Evolutionary conservation across 257 asterid genomes (phyloP), one percentile per base, ranked within the genome.

Genomic region (Solanum infundibuliforme): DNA sequence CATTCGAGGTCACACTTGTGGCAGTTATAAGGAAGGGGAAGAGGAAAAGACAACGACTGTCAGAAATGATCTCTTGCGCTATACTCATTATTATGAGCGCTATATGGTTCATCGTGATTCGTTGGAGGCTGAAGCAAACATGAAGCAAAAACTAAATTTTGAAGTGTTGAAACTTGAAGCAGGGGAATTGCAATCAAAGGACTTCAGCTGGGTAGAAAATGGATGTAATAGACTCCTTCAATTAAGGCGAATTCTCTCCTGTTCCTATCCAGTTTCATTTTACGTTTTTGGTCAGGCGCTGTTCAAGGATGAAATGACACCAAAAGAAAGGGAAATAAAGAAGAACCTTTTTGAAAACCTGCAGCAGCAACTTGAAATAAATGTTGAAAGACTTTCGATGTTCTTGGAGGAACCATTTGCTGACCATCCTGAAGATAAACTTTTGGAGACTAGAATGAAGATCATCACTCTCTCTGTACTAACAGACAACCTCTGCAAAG

Each of bases 281-380:
- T 94, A 83, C 68, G 83, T 94, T 93, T 94, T 94, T 89, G 95
- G 94, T 16, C 86, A 87, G 58, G 18, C 20, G 0, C 91, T 93
- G 12, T 88, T 92, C 39, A 55, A 81, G 87, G 75, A 83, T 14
- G 92, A 88, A 65, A 90, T 91, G 95, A 91, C 90, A 31, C 14
- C 60, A 69, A 32, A 90, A 27, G 94, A 92, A 83, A 91, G 25
- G 85, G 89, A 88, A 43, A 90, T 93, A 84, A 94, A 91, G 90
- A 93, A 93, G 91, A 88, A 90, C 88, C 93, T 94, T 74, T 94
- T 94, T 13, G 95, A 94, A 93, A 89, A 92, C 87, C 95, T 89
- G 86, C 95, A 94, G 84, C 94, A 93, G 83, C 95, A 92, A 86
- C 94, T 94, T 13, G 95, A 92, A 89, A 86, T 85, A 14, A 91